Base-by-base conservation (phyloP, 768 basidiomycete species). In the Russula earlei region DNA sequence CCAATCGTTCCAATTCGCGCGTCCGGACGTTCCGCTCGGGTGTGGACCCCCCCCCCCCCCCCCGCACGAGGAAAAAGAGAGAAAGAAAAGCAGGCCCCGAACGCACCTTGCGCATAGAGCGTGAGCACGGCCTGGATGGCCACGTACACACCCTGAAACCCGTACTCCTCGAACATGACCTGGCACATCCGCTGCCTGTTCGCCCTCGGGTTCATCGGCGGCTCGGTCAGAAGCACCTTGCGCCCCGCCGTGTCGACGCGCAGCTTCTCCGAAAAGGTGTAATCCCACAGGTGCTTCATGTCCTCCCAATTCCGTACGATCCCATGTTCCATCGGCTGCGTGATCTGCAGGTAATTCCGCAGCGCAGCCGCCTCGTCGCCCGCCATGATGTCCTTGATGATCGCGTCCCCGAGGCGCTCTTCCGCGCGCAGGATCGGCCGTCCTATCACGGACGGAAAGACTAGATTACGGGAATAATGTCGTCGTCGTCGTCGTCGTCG, bases 151-250 rank as follows among this genome's bases (percentile, higher is more conserved):
- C 91, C 90, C 17, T 84, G 83, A 65, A 98, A 97, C 3, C 91
- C 92, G 70, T 97, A 99, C 60, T 95, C 89, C 74, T 99, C 96
- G 67, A 99, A 97, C 96, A 99, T 99, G 66, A 97, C 91, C 70
- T 98, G 87, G 54, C 84, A 87, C 93, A 99, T 97, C 69, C 80
- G 76, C 70, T 93, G 85, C 65, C 96, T 72, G 71, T 99, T 98
- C 61, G 72, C 85, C 67, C 85, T 91, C 3, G 96, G 96, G 71
- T 99, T 98, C 96, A 98, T 98, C 27, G 96, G 96, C 15, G 96
- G 96, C 70, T 99, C 96, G 0, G 96, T 99, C 64, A 99, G 77
- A 59, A 99, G 71, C 37, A 99, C 80, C 73, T 97, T 99, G 59
- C 81, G 77, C 0, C 91, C 96, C 24, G 76, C 74, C 41, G 94